These are phyloP conservation scores for Zoysia pacifica DNA, from an alignment of 176 grass and related monocot genomes.

Conservation along the genomic window DNA sequence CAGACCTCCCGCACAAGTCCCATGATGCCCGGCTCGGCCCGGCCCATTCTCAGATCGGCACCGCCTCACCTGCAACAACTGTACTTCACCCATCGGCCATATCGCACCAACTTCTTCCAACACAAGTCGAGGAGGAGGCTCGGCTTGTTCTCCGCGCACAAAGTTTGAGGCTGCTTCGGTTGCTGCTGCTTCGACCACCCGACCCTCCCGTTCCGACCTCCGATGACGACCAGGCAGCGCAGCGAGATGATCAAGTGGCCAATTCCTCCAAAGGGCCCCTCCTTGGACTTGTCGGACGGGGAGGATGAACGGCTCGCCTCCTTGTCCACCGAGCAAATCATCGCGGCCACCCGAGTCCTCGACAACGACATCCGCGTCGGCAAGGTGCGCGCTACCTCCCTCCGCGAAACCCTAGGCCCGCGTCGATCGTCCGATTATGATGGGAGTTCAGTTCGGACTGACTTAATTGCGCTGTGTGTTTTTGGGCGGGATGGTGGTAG, in stretches of 20 bases:
- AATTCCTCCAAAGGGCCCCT: neutral
- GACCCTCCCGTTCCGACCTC: neutral
- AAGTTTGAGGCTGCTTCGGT: neutral
- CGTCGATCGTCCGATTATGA: neutral
- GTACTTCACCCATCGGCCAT: neutral
- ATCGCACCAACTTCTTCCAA: neutral
- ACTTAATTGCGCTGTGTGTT: constrained; percentile 13
- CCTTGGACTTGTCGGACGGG: constrained; percentile 48
- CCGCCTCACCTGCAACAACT: neutral
- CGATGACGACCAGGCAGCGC: neutral
- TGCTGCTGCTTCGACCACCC: neutral
- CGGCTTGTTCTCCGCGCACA: constrained; percentile 6
- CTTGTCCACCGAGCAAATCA: constrained; percentile 72
- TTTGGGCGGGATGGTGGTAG: constrained; percentile 6
- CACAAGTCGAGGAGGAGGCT: neutral
- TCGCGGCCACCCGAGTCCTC: constrained; percentile 59
- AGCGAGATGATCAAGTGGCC: neutral
- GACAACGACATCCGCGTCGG: constrained; percentile 88
- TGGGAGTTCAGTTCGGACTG: neutral
- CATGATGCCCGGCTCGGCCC: neutral
- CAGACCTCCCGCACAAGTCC: neutral
- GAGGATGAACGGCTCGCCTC: constrained; percentile 74
- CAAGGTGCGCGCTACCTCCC: constrained; percentile 45
- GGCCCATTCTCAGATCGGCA: neutral
- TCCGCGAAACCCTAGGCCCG: constrained; percentile 33